Base-by-base conservation (phyloP, 2,329 filamentous ascomycete species). In the Tolypocladium ophioglossoides region DNA sequence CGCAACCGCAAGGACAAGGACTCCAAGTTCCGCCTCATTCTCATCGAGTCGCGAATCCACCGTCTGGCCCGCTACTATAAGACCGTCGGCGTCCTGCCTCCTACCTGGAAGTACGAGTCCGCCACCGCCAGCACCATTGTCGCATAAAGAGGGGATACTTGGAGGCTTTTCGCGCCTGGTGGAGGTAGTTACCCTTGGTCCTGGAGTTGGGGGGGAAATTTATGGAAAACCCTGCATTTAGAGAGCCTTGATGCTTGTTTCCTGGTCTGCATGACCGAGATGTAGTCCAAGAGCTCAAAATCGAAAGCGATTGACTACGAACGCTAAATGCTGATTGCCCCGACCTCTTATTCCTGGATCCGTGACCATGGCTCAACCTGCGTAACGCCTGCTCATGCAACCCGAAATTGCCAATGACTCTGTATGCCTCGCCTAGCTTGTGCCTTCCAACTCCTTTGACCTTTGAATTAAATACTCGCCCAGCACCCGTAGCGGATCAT, bases 1-100 rank as follows among this genome's bases (percentile, higher is more conserved):
- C 90, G 90, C 79, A 99, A 99, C 87, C 92, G 94, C 80, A 99
- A 99, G 86, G 94, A 99, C 85, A 95, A 91, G 84, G 94, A 99
- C 84, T 89, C 87, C 83, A 99, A 99, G 85, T 99, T 99, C 89
- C 92, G 94, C 74, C 89, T 99, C 65, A 99, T 99, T 92, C 88
- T 99, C 69, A 95, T 99, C 79, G 94, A 99, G 85, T 97, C 94
- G 74, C 90, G 95, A 79, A 97, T 99, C 79, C 94, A 99, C 88
- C 92, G 94, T 82, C 88, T 99, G 67, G 94, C 91, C 73, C 88
- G 94, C 68, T 97, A 97, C 88, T 99, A 97, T 89, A 97, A 96
- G 89, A 92, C 91, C 74, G 92, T 85, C 72, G 83, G 83, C 74
- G 82, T 86, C 70, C 80, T 86, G 60, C 82, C 92, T 70, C 92